These are phyloP conservation scores for Botrytis cinerea DNA, from an alignment of 2,329 filamentous ascomycete genomes.

Conservation along the genomic window DNA sequence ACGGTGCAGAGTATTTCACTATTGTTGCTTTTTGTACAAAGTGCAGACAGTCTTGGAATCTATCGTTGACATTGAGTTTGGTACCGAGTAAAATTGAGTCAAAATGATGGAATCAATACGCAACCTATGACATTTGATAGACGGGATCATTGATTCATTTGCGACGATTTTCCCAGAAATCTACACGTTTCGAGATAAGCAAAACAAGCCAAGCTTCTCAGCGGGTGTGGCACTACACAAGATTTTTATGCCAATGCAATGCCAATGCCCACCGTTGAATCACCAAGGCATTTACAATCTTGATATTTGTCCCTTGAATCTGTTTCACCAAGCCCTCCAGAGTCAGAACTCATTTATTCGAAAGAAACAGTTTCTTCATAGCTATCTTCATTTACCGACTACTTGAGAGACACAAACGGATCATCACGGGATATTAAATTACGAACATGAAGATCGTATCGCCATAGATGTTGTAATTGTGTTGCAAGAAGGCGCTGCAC, in stretches of 20 bases:
- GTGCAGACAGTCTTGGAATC: not conserved
- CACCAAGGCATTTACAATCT: conserved; percentile 2
- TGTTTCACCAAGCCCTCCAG: not conserved
- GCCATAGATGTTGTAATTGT: conserved; percentile 8
- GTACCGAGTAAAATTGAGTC: not conserved
- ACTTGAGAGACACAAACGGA: not conserved
- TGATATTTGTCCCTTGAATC: not conserved
- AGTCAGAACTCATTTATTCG: not conserved
- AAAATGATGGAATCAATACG: not conserved
- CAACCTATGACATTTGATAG: not conserved
- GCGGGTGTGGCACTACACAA: not conserved
- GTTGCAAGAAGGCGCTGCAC: not conserved
- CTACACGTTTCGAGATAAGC: not conserved
- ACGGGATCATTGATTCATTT: not conserved
- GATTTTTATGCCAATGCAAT: conserved; percentile 7
- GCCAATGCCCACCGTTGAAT: not conserved
- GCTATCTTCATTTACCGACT: not conserved
- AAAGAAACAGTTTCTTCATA: not conserved
- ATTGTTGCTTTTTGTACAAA: not conserved
- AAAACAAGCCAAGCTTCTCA: not conserved
- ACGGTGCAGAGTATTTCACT: not conserved
- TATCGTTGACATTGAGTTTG: not conserved
- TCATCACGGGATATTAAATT: not conserved
- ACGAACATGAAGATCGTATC: conserved; percentile 11
- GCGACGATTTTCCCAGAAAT: not conserved